Evolutionary conservation across 768 basidiomycete species (phyloP).

Genomic region (Serendipita sp.): DNA sequence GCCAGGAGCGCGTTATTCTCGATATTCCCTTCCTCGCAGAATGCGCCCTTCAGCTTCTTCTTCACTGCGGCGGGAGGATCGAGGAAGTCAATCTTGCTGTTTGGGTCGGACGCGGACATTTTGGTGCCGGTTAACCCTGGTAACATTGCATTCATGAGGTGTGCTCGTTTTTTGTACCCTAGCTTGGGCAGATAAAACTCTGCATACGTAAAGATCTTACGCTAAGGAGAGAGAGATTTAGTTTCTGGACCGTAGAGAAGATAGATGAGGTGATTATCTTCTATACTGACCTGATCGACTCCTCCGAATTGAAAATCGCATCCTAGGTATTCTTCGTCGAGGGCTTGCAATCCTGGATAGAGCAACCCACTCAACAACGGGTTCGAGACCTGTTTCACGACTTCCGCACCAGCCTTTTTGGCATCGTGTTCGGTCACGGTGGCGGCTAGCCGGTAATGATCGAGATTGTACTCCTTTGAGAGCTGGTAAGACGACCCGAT

Average conservation of each 20-base stretch:
- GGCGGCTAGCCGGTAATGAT: constrained; percentile 85
- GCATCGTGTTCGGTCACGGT: constrained; percentile 90
- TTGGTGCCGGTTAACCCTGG: constrained; percentile 89
- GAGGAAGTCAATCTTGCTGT: constrained; percentile 96
- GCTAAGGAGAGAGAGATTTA: constrained; percentile 26
- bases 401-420: constrained; percentile 96
- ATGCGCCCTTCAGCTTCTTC: constrained; percentile 80
- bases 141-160: constrained; percentile 97
- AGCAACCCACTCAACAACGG: constrained; percentile 80
- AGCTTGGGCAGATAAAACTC: constrained; percentile 87
- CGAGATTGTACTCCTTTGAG: constrained; percentile 78
- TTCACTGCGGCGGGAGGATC: constrained; percentile 69
- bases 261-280: constrained; percentile 12
- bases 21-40: constrained; percentile 85
- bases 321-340: constrained; percentile 92
- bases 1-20: constrained; percentile 77
- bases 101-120: constrained; percentile 96
- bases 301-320: constrained; percentile 98
- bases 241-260: background rate
- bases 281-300: constrained; percentile 61
- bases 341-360: constrained; percentile 91
- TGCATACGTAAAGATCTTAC: constrained; percentile 97
- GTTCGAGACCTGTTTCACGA: constrained; percentile 93
- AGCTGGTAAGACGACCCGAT: constrained; percentile 89
- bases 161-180: constrained; percentile 86